Evolutionary conservation across 2,329 filamentous ascomycete genomes (phyloP), one percentile per base, ranked within the genome.

Genomic region (Xylaria sp.): DNA sequence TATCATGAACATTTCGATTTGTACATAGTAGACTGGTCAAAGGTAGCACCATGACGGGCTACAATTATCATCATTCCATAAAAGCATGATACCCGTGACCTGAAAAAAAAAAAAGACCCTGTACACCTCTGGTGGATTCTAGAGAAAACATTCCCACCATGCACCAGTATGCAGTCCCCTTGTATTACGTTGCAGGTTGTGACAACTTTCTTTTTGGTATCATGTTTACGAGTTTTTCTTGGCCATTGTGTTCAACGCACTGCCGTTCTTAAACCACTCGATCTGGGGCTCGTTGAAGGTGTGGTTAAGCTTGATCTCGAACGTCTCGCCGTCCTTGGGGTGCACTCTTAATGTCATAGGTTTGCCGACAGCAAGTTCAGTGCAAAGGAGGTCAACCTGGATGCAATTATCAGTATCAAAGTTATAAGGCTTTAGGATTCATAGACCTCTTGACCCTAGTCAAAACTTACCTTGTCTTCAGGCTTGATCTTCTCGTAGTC

Each of bases 191-290:
- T 61, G 66, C 57, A 50, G 53, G 58, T 51, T 61, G 45, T 66
- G 31, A 54, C 38, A 53, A 47, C 42, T 53, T 47, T 53, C 65
- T 55, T 59, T 65, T 45, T 61, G 57, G 22, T 58, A 63, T 69
- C 66, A 72, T 74, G 4, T 78, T 79, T 74, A 73, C 68, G 80
- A 75, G 72, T 74, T 75, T 55, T 76, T 51, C 89, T 96, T 96
- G 74, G 95, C 94, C 95, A 99, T 99, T 76, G 94, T 97, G 90
- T 99, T 99, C 73, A 99, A 87, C 63, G 96, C 96, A 78, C 91
- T 94, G 73, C 96, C 96, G 81, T 98, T 96, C 88, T 94, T 94
- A 89, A 99, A 99, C 96, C 96, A 99, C 85, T 97, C 92, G 71
- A 99, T 91, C 86, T 99, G 96, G 75, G 92, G 89, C 81, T 93